These are phyloP conservation scores for Tetrastigma voinierianum DNA, from an alignment of 164 flowering plant species.

Conservation along the genomic window DNA sequence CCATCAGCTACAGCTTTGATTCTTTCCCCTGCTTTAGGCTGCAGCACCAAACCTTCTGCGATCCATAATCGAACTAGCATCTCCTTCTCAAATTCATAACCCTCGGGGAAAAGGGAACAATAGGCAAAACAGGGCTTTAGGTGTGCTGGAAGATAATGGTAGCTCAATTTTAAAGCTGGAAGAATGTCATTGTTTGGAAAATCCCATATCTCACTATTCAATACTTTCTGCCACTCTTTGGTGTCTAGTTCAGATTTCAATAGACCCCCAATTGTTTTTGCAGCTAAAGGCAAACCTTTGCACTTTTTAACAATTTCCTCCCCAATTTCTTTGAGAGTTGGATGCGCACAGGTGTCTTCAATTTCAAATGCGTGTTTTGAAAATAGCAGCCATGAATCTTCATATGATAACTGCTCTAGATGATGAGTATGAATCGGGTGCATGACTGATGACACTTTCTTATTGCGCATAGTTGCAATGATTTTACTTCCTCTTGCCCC, in stretches of 20 bases:
- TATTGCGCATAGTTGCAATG: slow-evolving; percentile 6
- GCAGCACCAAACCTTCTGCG: no score
- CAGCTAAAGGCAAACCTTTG: slow-evolving; percentile 13
- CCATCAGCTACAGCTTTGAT: no score
- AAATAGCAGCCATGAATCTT: slow-evolving; percentile 1
- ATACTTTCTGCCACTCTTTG: neutral
- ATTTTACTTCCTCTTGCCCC: slow-evolving; percentile 9
- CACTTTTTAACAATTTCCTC: slow-evolving; percentile 7
- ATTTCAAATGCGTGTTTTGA: slow-evolving; percentile 3
- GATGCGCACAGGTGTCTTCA: neutral
- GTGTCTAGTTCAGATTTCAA: neutral
- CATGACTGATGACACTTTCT: neutral
- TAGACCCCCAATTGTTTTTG: slow-evolving; percentile 10
- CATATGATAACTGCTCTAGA: neutral
- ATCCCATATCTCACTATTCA: slow-evolving; percentile 14
- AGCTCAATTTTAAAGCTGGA: slow-evolving; percentile 16
- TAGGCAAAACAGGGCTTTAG: slow-evolving; percentile 15
- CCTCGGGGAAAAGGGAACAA: no score
- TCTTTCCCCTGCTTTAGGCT: no score
- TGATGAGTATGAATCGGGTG: neutral
- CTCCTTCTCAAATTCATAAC: no score
- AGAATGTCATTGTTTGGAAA: neutral
- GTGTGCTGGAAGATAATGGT: slow-evolving; percentile 22
- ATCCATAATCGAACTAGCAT: no score
- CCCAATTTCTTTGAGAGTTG: slow-evolving; percentile 1